Evolutionary conservation across 768 basidiomycete genomes (phyloP), one percentile per base, ranked within the genome.

Genomic region (Russula sp.): DNA sequence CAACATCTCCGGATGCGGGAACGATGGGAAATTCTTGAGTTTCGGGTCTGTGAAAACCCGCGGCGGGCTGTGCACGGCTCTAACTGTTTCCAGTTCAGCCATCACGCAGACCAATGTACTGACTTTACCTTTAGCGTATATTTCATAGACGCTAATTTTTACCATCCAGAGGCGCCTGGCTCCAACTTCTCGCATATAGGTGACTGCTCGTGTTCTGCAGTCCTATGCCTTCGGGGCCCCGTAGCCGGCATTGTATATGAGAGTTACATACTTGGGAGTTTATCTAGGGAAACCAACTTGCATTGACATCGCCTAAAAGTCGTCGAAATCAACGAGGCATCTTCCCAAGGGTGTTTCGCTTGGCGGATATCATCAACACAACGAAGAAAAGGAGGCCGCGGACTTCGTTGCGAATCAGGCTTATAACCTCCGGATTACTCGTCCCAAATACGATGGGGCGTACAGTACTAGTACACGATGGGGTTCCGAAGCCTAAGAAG

Each of bases 51-150:
- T 36, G 22, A 58, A 49, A 26, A 14, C 5, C 50, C 26, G 59
- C 59, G 50, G 28, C 48, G 34, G 57, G 26, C 46, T 48, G 57
- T 46, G 22, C 46, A 22, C n/a, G 20, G 42, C 57, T 42, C 22
- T 40, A 22, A 16, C 26, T 42, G 10, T 20, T 22, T 22, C 14
- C 18, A 36, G 48, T 44, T 48, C 36, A 36, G 36, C 16, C 38
- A 49, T 49, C 48, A 13, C 24, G 20, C 46, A 46, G 10, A 38
- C 24, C 4, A 49, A 13, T 16, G 13, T 5, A 26, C 14, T 26
- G 49, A 13, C 48, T 4, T n/a, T 26, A 26, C 49, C 49, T 18
- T 26, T 28, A 16, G 49, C 49, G 26, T 18, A 8, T 50, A 28
- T 50, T 14, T 26, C 14, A 26, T 26, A 49, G 7, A 9, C 26